Conservation (phyloP, 2,329 filamentous ascomycete species). For the Cladophialophora yegresii region DNA sequence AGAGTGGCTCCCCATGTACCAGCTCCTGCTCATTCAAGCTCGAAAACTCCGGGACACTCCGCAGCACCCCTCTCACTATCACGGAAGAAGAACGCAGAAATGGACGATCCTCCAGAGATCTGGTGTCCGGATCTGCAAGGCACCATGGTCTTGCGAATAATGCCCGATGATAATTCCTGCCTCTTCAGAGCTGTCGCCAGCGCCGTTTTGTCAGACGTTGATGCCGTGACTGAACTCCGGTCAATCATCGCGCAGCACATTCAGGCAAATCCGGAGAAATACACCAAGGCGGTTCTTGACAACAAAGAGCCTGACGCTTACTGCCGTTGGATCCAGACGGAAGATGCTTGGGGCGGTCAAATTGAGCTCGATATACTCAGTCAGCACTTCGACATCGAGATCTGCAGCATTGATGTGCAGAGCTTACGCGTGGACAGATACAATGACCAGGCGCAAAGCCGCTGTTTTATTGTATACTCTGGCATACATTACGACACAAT, state of each 20-base stretch:
- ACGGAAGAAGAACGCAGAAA: constrained; percentile 47
- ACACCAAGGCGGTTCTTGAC: constrained; percentile 75
- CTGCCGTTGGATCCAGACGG: constrained; percentile 75
- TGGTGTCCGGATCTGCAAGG: constrained; percentile 58
- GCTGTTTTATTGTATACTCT: constrained; percentile 77
- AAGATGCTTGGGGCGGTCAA: constrained; percentile 84
- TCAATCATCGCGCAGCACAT: constrained; percentile 78
- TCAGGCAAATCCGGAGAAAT: constrained; percentile 69
- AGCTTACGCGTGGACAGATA: constrained; percentile 69
- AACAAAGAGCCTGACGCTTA: constrained; percentile 68
- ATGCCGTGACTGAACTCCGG: constrained; percentile 71
- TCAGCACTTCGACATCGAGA: constrained; percentile 80
- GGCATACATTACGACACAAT: constrained; percentile 94
- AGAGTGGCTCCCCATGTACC: constrained; percentile 12
- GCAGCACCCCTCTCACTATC: constrained; percentile 42
- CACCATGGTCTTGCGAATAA: constrained; percentile 75
- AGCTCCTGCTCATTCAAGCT: constrained; percentile 1
- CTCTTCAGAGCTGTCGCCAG: constrained; percentile 87
- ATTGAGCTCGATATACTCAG: constrained; percentile 87
- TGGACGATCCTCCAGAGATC: constrained; percentile 64
- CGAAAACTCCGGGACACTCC: constrained; percentile 18
- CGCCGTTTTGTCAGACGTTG: constrained; percentile 68
- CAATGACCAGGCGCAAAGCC: constrained; percentile 69
- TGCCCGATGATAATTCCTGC: constrained; percentile 96
- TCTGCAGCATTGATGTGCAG: constrained; percentile 79